Base-by-base conservation (phyloP, 1,139 yeast species). In the Debaryomycetaceae sp. region DNA sequence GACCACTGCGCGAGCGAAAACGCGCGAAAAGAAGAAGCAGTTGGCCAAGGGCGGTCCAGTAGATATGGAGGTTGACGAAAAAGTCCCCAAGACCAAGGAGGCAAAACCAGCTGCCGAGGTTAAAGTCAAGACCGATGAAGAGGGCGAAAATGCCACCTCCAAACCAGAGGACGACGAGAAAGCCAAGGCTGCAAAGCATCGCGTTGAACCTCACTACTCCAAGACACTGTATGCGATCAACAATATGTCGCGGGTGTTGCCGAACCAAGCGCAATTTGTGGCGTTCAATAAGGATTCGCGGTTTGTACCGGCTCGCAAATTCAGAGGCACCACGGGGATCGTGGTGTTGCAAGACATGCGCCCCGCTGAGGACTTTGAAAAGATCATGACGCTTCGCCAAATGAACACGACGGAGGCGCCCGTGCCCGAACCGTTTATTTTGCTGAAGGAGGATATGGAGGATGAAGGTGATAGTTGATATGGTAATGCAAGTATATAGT, bases 1-100 rank as follows among this genome's bases (percentile, higher is more conserved):
- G 2, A 90, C 97, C 1, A 90, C 98, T 2, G 86, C 77, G 21
- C 78, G 78, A 50, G 96, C 96, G 14, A 82, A 82, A 56, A 92
- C 90, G 25, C 76, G 96, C 53, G 95, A 94, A 15, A 81, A 79
- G 55, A 80, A 78, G 62, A 67, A 72, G 22, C 38, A 37, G 10
- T 53, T 53, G 24, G 62, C 58, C 30, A 70, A 60, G 33, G 47
- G 38, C 11, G 47, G 43, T 19, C 55, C 37, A 10, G 51, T 47
- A 23, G 51, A 50, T 27, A 51, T 49, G 55, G 61, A 54, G 10
- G 45, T 51, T 11, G 60, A 55, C 36, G 43, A 37, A 5, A 39
- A 31, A 16, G 15, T 24, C 11, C 52, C 43, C 6, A 35, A 34
- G 25, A n/a, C 24, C 7, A 13, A 6, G 13, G 12, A 11, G n/a